phyloP scores from a whole-genome alignment of 192 early-diverging fungal genomes.

The Phycomyces blakesleeanus region DNA sequence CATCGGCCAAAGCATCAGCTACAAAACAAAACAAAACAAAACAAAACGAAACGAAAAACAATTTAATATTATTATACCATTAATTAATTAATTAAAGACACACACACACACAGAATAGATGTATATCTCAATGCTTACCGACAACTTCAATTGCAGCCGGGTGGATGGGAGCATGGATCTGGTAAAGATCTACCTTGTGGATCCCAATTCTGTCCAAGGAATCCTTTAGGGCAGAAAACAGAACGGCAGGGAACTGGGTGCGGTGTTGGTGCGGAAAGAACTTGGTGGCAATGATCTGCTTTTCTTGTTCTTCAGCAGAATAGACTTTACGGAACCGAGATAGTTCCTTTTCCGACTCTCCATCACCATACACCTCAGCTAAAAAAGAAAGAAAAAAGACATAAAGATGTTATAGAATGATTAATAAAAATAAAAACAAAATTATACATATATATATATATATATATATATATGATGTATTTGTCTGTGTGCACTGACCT shows the following conservation, averaged over 20 bases:
- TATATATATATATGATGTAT: too few species aligned
- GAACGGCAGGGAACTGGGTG: conserved; percentile 34
- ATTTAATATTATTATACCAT: too few species aligned
- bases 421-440: too few species aligned
- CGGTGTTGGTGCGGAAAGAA: conserved; percentile 40
- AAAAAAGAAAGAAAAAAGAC: neutral
- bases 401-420: too few species aligned
- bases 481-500: conserved; percentile 1
- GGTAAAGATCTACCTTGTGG: conserved; percentile 42
- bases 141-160: conserved; percentile 43
- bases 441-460: too few species aligned
- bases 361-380: conserved; percentile 45
- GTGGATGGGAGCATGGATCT: conserved; percentile 50
- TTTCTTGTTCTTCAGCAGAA: conserved; percentile 17
- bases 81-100: too few species aligned
- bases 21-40: too few species aligned
- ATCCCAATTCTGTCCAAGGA: conserved; percentile 46
- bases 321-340: conserved; percentile 30
- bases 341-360: conserved; percentile 45
- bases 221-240: conserved; percentile 41
- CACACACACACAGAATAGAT: too few species aligned
- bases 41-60: too few species aligned
- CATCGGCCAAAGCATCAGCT: conserved; percentile 46
- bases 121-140: conserved; percentile 27
- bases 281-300: conserved; percentile 47